Evolutionary conservation across 2,329 filamentous ascomycete species (phyloP).

Genomic region (Clathrospora elynae): DNA sequence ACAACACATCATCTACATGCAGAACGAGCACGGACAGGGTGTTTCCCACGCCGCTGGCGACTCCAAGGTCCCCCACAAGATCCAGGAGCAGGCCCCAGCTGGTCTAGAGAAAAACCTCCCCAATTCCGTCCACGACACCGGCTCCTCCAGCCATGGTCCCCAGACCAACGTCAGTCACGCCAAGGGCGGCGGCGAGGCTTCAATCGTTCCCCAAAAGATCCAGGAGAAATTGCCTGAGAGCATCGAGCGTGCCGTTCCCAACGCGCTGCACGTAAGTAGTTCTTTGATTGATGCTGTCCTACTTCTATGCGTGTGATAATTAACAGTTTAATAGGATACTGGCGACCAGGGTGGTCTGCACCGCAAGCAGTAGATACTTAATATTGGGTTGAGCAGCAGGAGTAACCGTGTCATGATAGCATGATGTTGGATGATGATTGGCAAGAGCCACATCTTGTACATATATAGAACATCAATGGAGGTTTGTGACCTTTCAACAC

Average conservation of each 20-base stretch:
- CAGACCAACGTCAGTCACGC: constrained; percentile 40
- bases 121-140: constrained; percentile 44
- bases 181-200: constrained; percentile 35
- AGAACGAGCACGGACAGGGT: constrained; percentile 45
- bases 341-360: constrained; percentile 23
- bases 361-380: constrained; percentile 12
- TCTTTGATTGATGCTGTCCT: no score
- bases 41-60: constrained; percentile 47
- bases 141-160: constrained; percentile 33
- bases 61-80: constrained; percentile 44
- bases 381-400: no score
- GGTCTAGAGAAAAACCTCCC: constrained; percentile 45
- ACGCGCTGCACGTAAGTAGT: constrained; percentile 50
- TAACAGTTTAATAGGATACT: no score
- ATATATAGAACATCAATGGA: no score
- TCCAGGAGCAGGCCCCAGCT: constrained; percentile 44
- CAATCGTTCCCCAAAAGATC: constrained; percentile 47
- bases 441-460: no score
- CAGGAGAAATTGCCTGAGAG: constrained; percentile 51
- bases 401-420: no score
- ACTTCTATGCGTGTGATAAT: no score
- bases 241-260: constrained; percentile 49
- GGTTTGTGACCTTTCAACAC: no score
- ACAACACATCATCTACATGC: constrained; percentile 27
- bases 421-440: no score